A percentile compares a stretch with the other conserved stretches of the same genome.
phyloP scores from a whole-genome alignment of 2,329 filamentous ascomycete genomes.

The Aschersonia sp. region DNA sequence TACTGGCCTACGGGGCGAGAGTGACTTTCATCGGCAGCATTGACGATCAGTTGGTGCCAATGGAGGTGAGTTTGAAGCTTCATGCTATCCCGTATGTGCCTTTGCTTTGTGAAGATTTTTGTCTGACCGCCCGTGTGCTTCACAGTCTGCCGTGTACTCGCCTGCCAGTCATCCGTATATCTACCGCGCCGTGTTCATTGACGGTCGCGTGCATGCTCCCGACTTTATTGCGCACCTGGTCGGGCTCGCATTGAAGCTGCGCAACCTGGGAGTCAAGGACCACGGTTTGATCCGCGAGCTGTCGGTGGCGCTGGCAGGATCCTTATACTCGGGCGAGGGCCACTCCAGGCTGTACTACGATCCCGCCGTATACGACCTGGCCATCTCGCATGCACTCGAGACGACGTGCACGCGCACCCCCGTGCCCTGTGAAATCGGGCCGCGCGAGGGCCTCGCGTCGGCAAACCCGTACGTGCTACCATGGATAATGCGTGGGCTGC shows the following conservation, averaged over 20 bases:
- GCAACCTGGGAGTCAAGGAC: slow-evolving; percentile 84
- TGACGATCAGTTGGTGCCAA: slow-evolving; percentile 87
- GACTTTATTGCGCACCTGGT: slow-evolving; percentile 91
- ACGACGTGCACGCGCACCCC: slow-evolving; percentile 40
- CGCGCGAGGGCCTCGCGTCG: slow-evolving; percentile 22
- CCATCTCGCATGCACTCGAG: slow-evolving; percentile 59
- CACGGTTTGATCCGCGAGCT: slow-evolving; percentile 88
- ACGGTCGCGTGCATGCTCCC: slow-evolving; percentile 79
- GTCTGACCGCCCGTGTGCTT: background rate
- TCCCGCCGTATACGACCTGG: slow-evolving; percentile 66
- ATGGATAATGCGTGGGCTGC: slow-evolving; percentile 85
- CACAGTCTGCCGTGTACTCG: slow-evolving; percentile 68
- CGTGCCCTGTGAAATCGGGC: slow-evolving; percentile 14
- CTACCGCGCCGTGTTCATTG: slow-evolving; percentile 89
- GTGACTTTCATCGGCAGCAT: slow-evolving; percentile 88
- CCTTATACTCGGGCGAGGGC: slow-evolving; percentile 80
- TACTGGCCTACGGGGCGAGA: slow-evolving; percentile 64
- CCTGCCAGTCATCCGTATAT: slow-evolving; percentile 83
- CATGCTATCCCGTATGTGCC: background rate
- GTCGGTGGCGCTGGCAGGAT: slow-evolving; percentile 76
- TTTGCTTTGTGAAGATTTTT: no score
- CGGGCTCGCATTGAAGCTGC: slow-evolving; percentile 82
- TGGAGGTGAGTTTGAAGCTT: slow-evolving; percentile 49
- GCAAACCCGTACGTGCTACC: slow-evolving; percentile 83
- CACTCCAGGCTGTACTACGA: slow-evolving; percentile 93